Percentiles rank a stretch among this genome's conserved stretches.
Evolutionary conservation across 495 filamentous ascomycete genomes (phyloP).

Genomic region (Penicillium pancosmium): DNA sequence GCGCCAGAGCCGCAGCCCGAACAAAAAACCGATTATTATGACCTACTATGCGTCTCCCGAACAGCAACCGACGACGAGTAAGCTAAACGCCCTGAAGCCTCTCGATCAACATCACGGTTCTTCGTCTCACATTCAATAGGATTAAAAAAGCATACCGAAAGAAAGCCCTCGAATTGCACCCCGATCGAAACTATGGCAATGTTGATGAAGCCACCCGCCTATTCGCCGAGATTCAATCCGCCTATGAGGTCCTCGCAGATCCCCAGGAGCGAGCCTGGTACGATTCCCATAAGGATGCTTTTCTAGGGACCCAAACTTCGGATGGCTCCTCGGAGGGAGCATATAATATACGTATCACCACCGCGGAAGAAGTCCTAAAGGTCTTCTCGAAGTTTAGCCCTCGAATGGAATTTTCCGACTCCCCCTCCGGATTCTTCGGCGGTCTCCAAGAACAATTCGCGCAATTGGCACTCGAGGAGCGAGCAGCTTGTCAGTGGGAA

Average conservation of each 20-base stretch:
- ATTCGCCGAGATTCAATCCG: slow-evolving; percentile 90
- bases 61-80: slow-evolving; percentile 83
- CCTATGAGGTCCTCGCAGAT: slow-evolving; percentile 94
- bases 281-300: slow-evolving; percentile 86
- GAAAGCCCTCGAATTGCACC: slow-evolving; percentile 92
- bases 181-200: slow-evolving; percentile 90
- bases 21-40: slow-evolving; percentile 86
- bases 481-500: slow-evolving; percentile 69
- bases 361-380: slow-evolving; percentile 70
- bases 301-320: slow-evolving; percentile 59
- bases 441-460: slow-evolving; percentile 74
- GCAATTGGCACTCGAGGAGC: slow-evolving; percentile 80
- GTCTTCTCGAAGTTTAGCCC: slow-evolving; percentile 77
- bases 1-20: slow-evolving; percentile 29
- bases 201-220: slow-evolving; percentile 77
- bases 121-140: slow-evolving; percentile 41
- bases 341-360: slow-evolving; percentile 69
- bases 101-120: background rate
- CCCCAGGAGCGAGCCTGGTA: slow-evolving; percentile 97
- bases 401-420: slow-evolving; percentile 75
- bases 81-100: slow-evolving; percentile 27
- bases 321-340: slow-evolving; percentile 54
- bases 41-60: slow-evolving; percentile 74
- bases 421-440: slow-evolving; percentile 78
- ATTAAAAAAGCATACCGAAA: slow-evolving; percentile 91